Evolutionary conservation across 1,284 basidiomycete species (phyloP), one percentile per base, ranked within the genome.

Genomic region (Trichosporon sp.): DNA sequence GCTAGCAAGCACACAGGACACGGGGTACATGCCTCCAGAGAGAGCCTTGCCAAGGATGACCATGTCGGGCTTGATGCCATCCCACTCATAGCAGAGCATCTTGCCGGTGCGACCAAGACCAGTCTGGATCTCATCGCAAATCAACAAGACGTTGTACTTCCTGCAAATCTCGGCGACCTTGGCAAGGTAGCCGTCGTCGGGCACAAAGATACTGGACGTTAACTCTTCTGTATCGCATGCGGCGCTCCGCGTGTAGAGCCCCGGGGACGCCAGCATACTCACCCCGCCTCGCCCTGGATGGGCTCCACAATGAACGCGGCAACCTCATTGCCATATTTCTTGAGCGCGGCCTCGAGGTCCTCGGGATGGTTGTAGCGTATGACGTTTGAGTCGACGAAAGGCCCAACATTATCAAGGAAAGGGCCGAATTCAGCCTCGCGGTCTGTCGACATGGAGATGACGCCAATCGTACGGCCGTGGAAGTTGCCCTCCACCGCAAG

Each of bases 91-190:
- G 73, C 91, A 92, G 62, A 97, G 88, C 83, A 84, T 84, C 76
- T 83, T 83, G 60, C 83, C 83, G n/a, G 82, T 83, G 66, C 80
- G 73, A 65, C 77, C 79, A 9, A 83, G 75, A 68, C 82, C 92
- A 18, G 96, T 98, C 84, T 99, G 96, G 74, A 99, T 95, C 84
- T 99, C 96, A 80, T 99, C 96, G 76, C 93, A 95, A 80, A 99
- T 98, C 62, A 99, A 86, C 21, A 99, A 86, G 0, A 98, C 94
- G 72, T 98, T 95, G 85, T 97, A 89, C 85, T 93, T 89, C 85
- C 91, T 91, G 88, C 97, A 99, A 21, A 98, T 86, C 72, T 88
- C 89, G 67, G 90, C 89, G 25, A 91, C 90, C 73, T 88, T 84
- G 35, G 87, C 81, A 58, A 99, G 87, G 84, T 99, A 99, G 7